Base-by-base conservation (phyloP, 768 basidiomycete genomes). In the Ephemerocybe angulata region DNA sequence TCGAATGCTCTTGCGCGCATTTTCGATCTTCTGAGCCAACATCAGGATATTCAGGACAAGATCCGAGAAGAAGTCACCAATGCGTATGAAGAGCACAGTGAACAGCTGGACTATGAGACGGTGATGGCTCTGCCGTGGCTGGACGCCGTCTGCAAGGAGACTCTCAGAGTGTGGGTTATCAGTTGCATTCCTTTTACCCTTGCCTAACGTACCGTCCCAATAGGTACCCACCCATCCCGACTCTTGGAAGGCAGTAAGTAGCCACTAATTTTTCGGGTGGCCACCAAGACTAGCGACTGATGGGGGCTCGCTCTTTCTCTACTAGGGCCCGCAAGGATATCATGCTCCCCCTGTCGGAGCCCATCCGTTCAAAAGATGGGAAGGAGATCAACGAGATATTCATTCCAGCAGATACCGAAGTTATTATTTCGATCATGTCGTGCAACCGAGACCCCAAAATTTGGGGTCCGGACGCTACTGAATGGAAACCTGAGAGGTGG, bases 401-500 rank as follows among this genome's bases (percentile, higher is more conserved):
- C 4, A 61, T 83, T 12, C 75, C 75, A 0, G 69, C 72, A 35
- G 77, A 74, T 4, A 75, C 75, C 0, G 70, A 67, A 10, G 58
- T 82, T 4, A 62, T 74, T 41, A 60, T 74, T 21, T 77, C 77
- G 13, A 65, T 72, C 29, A 47, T 67, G 11, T 67, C 64, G 15
- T 64, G 65, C 10, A 77, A 78, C 59, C 59, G 65, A n/a, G 64
- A 69, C 57, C 65, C 67, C 13, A 64, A 60, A 2, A 58, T 74
- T 2, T 78, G 77, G 77, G 77, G 76, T 1, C 59, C 62, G 8
- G 76, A 79, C 56, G 69, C 73, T 2, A 31, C 65, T 7, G 72
- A 72, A 49, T 79, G 73, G 71, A 73, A 67, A 52, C 76, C 77
- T 11, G 76, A 76, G 53, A 67, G 76, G 33, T 79, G 74, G 73